Conservation (phyloP, 768 basidiomycete genomes). For the Tubosaeta sp. region DNA sequence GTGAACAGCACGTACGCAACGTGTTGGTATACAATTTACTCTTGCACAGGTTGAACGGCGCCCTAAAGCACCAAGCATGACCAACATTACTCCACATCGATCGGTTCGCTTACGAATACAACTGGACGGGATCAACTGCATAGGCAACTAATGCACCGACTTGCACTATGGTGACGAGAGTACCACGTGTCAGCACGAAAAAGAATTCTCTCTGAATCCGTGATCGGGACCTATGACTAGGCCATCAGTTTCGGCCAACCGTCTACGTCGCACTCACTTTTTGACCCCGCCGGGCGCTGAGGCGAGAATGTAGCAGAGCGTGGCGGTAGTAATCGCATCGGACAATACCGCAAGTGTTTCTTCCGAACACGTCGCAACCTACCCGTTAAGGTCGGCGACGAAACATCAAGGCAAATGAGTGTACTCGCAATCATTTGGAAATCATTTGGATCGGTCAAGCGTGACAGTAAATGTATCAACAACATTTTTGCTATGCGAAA, state of each 20-base stretch:
- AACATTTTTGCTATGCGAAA: not conserved
- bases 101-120: conserved; percentile 8
- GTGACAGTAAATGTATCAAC: not conserved
- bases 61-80: conserved; percentile 1
- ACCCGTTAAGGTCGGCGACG: not conserved
- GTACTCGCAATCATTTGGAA: not conserved
- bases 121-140: not conserved
- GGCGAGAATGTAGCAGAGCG: conserved; percentile 10
- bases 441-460: not conserved
- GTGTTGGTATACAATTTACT: conserved; percentile 6
- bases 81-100: not conserved
- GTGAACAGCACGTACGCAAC: not conserved
- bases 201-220: conserved; percentile 8
- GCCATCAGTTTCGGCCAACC: not conserved
- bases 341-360: conserved; percentile 5
- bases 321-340: conserved; percentile 6
- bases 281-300: conserved; percentile 7
- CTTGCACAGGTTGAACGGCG: conserved; percentile 8
- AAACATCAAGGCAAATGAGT: not conserved
- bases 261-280: not conserved
- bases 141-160: conserved; percentile 1
- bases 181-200: conserved; percentile 12
- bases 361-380: not conserved
- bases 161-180: conserved; percentile 13
- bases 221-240: conserved; percentile 3